These are phyloP conservation scores for Crithidia thermophila DNA, from an alignment of 208 protist genomes.

Conservation along the genomic window DNA sequence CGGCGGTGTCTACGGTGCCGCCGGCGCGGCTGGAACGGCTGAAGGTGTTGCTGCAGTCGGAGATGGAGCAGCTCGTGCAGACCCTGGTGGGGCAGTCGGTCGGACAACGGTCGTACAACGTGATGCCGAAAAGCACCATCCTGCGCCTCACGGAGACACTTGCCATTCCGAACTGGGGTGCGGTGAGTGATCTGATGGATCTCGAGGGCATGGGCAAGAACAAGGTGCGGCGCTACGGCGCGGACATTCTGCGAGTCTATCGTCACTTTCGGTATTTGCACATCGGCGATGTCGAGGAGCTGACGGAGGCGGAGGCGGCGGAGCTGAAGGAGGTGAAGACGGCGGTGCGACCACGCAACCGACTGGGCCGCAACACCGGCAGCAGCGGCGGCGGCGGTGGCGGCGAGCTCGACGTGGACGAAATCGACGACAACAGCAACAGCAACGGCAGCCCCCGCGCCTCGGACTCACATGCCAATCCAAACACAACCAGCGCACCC, in stretches of 20 bases:
- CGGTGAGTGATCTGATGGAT: conserved; percentile 70
- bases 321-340: conserved; percentile 57
- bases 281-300: conserved; percentile 83
- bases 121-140: conserved; percentile 85
- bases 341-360: conserved; percentile 43
- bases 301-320: conserved; percentile 56
- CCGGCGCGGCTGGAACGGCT: conserved; percentile 55
- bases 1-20: conserved; percentile 36
- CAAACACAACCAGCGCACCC: too few species aligned
- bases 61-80: conserved; percentile 77
- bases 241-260: conserved; percentile 75
- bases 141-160: conserved; percentile 75
- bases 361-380: conserved; percentile 36
- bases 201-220: conserved; percentile 88
- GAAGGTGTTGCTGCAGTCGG: conserved; percentile 46
- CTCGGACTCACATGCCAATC: too few species aligned
- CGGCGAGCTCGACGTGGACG: conserved; percentile 22
- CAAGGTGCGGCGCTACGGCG: conserved; percentile 88
- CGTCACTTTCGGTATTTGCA: conserved; percentile 74
- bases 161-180: conserved; percentile 62
- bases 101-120: conserved; percentile 83
- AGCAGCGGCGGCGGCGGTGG: conserved; percentile 9
- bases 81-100: conserved; percentile 72
- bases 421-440: conserved; percentile 13
- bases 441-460: not conserved